Percentiles rank a stretch among this genome's conserved stretches.
These are phyloP conservation scores for Arabidopsis lyrata DNA, from an alignment of 441 rosid species.

Conservation along the genomic window DNA sequence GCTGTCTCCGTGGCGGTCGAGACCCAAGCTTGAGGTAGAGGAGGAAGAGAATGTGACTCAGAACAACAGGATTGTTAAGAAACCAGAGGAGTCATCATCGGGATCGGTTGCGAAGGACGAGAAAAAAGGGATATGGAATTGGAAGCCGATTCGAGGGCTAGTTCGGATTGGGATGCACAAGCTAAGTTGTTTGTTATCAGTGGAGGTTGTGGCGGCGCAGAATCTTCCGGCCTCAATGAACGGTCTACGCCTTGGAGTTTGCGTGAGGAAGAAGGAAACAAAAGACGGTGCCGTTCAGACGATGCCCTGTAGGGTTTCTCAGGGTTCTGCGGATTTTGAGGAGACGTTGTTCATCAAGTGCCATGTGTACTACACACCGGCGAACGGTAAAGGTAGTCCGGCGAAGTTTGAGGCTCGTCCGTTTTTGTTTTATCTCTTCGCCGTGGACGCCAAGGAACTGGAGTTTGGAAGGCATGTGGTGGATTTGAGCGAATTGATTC, in stretches of 20 bases:
- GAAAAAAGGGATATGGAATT: slow-evolving; percentile 85
- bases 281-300: slow-evolving; percentile 87
- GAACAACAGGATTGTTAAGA: slow-evolving; percentile 45
- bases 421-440: slow-evolving; percentile 68
- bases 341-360: slow-evolving; percentile 85
- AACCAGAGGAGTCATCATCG: slow-evolving; percentile 34
- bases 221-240: slow-evolving; percentile 92
- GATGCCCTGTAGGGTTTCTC: slow-evolving; percentile 89
- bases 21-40: slow-evolving; percentile 68
- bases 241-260: slow-evolving; percentile 87
- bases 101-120: slow-evolving; percentile 40
- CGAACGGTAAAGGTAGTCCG: slow-evolving; percentile 55
- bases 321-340: slow-evolving; percentile 91
- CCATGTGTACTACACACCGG: slow-evolving; percentile 71
- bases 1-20: slow-evolving; percentile 88
- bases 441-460: slow-evolving; percentile 85
- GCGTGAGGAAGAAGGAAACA: slow-evolving; percentile 81
- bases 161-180: slow-evolving; percentile 86
- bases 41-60: slow-evolving; percentile 43
- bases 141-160: slow-evolving; percentile 92
- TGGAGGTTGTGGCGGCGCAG: slow-evolving; percentile 83
- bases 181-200: slow-evolving; percentile 84
- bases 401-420: slow-evolving; percentile 84
- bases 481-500: slow-evolving; percentile 73
- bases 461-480: slow-evolving; percentile 76